Conservation (phyloP, 495 filamentous ascomycete genomes). For the Penicillium waksmanii region DNA sequence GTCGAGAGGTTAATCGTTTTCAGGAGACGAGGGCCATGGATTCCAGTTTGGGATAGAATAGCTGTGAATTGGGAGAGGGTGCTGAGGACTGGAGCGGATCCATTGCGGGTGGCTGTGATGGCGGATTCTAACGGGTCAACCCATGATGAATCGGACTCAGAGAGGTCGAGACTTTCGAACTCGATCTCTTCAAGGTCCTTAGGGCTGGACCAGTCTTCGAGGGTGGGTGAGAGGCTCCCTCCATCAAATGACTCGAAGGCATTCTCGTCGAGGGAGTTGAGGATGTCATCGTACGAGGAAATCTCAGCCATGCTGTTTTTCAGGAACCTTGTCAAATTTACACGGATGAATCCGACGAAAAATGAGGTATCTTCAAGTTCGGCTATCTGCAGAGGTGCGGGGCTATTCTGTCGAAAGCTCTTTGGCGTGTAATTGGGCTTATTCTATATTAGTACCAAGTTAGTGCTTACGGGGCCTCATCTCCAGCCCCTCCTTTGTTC, state of each 20-base stretch:
- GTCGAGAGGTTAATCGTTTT: constrained; percentile 18
- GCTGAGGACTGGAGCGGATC: constrained; percentile 19
- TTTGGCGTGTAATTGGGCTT: not conserved
- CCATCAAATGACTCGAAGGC: constrained; percentile 11
- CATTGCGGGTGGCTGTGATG: constrained; percentile 28
- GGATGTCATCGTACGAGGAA: constrained; percentile 15
- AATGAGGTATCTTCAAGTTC: not conserved
- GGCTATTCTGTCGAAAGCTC: not conserved
- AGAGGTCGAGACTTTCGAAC: constrained; percentile 11
- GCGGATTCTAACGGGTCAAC: constrained; percentile 15
- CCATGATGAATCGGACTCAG: constrained; percentile 19
- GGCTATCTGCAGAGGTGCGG: constrained; percentile 1
- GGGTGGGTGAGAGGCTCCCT: constrained; percentile 1
- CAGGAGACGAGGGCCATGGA: constrained; percentile 25
- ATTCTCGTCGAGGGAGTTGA: constrained; percentile 12
- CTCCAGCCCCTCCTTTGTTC: constrained; percentile 1
- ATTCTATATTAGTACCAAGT: constrained; percentile 14
- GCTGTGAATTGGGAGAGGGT: constrained; percentile 28
- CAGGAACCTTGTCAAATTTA: not conserved
- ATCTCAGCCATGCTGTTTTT: constrained; percentile 8
- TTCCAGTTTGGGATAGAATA: constrained; percentile 27
- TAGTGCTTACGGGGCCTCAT: constrained; percentile 14
- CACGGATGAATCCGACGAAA: not conserved
- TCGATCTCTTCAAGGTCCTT: constrained; percentile 12
- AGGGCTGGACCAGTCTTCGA: constrained; percentile 6